Conservation (phyloP, 208 protist species). For the Porcisia deanei region DNA sequence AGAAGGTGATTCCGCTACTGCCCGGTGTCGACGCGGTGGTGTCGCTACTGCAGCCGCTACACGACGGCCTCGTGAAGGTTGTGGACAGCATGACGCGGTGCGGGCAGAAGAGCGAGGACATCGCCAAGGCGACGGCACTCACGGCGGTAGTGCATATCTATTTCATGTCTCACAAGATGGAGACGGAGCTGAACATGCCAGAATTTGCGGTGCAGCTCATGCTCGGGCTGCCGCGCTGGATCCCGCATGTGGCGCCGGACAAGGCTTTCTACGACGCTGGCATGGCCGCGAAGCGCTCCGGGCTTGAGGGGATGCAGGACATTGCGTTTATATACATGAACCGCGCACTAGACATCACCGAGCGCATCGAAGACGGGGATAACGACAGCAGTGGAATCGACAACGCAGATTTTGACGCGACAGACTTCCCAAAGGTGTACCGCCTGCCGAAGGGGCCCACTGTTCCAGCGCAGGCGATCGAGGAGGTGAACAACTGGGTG, state of each 20-base stretch:
- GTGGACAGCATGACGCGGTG: conserved; percentile 72
- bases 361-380: conserved; percentile 93
- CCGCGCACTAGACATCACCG: conserved; percentile 94
- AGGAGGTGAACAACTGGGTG: conserved; percentile 93
- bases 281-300: conserved; percentile 79
- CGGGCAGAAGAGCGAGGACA: conserved; percentile 83
- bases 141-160: conserved; percentile 85
- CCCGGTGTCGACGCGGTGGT: conserved; percentile 24
- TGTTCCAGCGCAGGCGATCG: conserved; percentile 51
- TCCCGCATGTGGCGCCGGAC: conserved; percentile 91
- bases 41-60: conserved; percentile 49
- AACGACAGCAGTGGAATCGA: conserved; percentile 76
- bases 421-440: conserved; percentile 91
- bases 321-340: conserved; percentile 95
- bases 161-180: conserved; percentile 67
- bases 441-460: conserved; percentile 60
- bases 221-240: conserved; percentile 92
- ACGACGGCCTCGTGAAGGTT: conserved; percentile 66
- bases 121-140: conserved; percentile 68
- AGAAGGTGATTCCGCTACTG: conserved; percentile 58
- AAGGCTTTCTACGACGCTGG: conserved; percentile 97
- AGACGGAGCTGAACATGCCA: conserved; percentile 54
- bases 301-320: conserved; percentile 51
- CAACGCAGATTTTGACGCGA: conserved; percentile 88
- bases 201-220: conserved; percentile 87